These are phyloP conservation scores for Conticribra guillardii DNA, from an alignment of 108 stramenopile species.

Conservation along the genomic window DNA sequence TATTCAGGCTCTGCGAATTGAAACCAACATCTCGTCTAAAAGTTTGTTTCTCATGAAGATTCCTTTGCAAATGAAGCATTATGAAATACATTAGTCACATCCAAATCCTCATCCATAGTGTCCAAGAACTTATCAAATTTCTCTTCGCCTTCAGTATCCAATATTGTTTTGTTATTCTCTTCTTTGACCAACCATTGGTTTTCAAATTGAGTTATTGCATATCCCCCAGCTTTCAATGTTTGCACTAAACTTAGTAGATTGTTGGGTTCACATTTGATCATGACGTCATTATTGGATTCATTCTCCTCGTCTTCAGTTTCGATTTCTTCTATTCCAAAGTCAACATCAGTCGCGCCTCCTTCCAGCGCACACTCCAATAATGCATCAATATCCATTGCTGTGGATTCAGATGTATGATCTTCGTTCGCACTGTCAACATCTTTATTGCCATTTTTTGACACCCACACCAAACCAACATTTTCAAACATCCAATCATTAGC, in stretches of 20 bases:
- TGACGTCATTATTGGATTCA: slow-evolving; percentile 22
- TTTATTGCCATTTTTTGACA: slow-evolving; percentile 34
- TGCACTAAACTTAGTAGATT: slow-evolving; percentile 56
- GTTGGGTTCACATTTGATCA: slow-evolving; percentile 64
- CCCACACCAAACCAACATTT: slow-evolving; percentile 64
- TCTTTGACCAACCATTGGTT: slow-evolving; percentile 63
- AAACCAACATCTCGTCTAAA: no score
- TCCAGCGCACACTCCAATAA: slow-evolving; percentile 73
- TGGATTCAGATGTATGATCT: slow-evolving; percentile 32
- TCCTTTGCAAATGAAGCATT: slow-evolving; percentile 46
- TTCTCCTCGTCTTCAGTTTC: slow-evolving; percentile 9
- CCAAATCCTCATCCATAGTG: slow-evolving; percentile 66
- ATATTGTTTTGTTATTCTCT: slow-evolving; percentile 39
- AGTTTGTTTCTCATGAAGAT: not conserved
- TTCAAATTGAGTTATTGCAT: slow-evolving; percentile 57
- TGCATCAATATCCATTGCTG: slow-evolving; percentile 57
- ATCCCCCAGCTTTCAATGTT: slow-evolving; percentile 42
- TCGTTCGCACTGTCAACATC: slow-evolving; percentile 36
- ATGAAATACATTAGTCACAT: slow-evolving; percentile 73
- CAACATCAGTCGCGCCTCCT: slow-evolving; percentile 71
- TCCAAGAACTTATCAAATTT: slow-evolving; percentile 63
- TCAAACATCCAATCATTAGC: slow-evolving; percentile 69
- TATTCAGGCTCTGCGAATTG: no score
- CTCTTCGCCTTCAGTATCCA: slow-evolving; percentile 48
- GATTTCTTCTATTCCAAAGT: slow-evolving; percentile 34